Evolutionary conservation across 129 eudicot genomes (phyloP), one percentile per base, ranked within the genome.

Genomic region (Lactuca saligna): DNA sequence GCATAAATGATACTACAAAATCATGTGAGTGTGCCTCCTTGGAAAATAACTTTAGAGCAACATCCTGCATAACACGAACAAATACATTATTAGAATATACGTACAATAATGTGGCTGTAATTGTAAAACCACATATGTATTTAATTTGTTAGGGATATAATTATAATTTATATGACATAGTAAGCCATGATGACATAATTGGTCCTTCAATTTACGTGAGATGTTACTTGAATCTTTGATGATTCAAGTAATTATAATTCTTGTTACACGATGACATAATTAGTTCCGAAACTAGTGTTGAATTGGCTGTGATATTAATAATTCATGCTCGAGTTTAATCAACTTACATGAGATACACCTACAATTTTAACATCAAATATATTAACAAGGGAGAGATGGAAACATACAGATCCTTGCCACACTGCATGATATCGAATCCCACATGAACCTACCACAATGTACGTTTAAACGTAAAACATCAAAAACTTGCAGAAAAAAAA

Each of bases 381-480:
- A 64, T 7, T 37, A 57, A 57, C 62, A 44, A 15, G 49, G 49
- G 75, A 75, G 69, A 66, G 81, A 68, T 42, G 48, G 49, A 75
- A 79, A 87, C 91, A 69, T 87, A 90, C 97, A 50, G 97, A 90
- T 83, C 97, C 97, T 54, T 74, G 64, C 95, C 97, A 90, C 84
- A 81, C 68, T 54, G 79, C 88, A 81, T 87, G 95, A 70, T 85
- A 88, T 25, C 85, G 89, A 59, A 85, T 81, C 69, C 87, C 89
- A 83, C 92, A 83, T 41, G 96, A 86, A 65, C 93, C 96, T 89
- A 81, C 88, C 49, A 42, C 49, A 42, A 42, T 9, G 49, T 42
- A 42, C 3, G 49, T 8, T 8, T 8, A 9, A 12, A 42, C 49
- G 13, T 8, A 42, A 9, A 42, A 42, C 49, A 42, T 42, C 13